A percentile compares a stretch with the other conserved stretches of the same genome.
phyloP scores from a whole-genome alignment of 805 yeast species.

The Candida odintsovae region DNA sequence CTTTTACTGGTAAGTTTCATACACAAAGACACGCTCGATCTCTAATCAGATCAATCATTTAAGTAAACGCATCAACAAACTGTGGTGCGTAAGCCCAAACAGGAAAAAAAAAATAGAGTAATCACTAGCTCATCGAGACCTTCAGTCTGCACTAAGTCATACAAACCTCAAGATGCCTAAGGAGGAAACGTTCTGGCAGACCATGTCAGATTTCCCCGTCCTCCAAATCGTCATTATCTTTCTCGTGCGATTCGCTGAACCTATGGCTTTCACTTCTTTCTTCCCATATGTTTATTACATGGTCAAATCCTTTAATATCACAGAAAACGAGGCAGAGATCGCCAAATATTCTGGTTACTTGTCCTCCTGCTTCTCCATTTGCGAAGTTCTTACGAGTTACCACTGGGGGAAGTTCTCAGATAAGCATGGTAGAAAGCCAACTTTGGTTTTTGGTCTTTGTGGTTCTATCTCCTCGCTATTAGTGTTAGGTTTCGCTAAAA shows the following conservation, averaged over 20 bases:
- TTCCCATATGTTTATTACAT: constrained; percentile 19
- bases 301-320: constrained; percentile 15
- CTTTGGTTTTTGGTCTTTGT: constrained; percentile 10
- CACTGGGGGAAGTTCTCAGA: constrained; percentile 16
- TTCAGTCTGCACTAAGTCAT: too few species aligned
- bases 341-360: constrained; percentile 16
- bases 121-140: neutral
- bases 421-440: constrained; percentile 14
- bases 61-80: too few species aligned
- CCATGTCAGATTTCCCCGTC: constrained; percentile 14
- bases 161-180: neutral
- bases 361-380: constrained; percentile 13
- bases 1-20: too few species aligned
- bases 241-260: constrained; percentile 16
- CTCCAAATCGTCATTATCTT: constrained; percentile 7
- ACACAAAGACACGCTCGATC: too few species aligned
- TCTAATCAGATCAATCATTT: neutral
- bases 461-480: constrained; percentile 10
- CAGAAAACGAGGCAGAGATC: constrained; percentile 13
- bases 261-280: constrained; percentile 15
- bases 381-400: constrained; percentile 14
- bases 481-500: constrained; percentile 13
- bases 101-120: too few species aligned
- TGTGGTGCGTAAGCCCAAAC: neutral
- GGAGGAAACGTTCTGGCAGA: neutral